Conservation (phyloP, 2,329 filamentous ascomycete genomes). For the Fusarium sp. region DNA sequence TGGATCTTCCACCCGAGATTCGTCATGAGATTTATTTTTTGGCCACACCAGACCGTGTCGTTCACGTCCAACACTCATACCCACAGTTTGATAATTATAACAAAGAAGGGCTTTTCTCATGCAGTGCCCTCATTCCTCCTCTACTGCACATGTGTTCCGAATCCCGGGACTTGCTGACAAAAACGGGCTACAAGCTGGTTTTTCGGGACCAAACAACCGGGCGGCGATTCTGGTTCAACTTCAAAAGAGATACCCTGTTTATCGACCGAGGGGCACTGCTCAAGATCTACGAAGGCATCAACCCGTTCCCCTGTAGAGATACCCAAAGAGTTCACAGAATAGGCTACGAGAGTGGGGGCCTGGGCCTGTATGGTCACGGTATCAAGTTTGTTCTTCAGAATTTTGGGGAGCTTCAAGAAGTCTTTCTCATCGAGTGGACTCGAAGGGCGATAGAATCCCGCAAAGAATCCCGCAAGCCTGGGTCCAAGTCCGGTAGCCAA, state of each 20-base stretch:
- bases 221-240: neutral
- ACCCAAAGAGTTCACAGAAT: neutral
- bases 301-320: neutral
- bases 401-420: neutral
- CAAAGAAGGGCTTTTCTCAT: no score
- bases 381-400: neutral
- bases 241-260: neutral
- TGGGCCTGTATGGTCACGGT: fast-evolving
- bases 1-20: neutral
- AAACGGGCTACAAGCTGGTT: neutral
- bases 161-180: fast-evolving
- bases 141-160: neutral
- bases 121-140: neutral
- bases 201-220: neutral
- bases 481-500: no score
- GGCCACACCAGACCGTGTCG: neutral
- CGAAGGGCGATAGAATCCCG: neutral
- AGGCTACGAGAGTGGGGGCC: neutral
- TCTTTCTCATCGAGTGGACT: neutral
- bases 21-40: neutral
- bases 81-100: neutral
- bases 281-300: neutral
- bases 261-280: neutral
- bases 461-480: neutral
- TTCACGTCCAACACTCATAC: neutral